These are phyloP conservation scores for Eucalyptus erythrocorys DNA, from an alignment of 345 rosid genomes.

Conservation along the genomic window DNA sequence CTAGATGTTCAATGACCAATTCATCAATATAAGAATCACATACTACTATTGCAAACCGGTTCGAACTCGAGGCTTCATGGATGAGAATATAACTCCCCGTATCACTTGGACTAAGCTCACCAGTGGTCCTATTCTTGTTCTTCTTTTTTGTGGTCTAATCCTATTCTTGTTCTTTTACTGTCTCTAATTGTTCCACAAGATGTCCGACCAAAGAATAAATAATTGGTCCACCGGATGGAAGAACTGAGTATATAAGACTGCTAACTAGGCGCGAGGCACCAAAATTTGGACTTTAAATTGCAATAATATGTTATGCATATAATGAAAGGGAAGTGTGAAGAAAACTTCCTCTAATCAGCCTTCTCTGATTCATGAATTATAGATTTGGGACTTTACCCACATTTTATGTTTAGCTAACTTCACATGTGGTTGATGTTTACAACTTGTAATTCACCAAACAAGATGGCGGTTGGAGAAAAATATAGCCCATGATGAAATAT, in stretches of 20 bases:
- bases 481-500: neutral
- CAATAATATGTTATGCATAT: neutral
- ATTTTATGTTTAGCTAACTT: neutral
- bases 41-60: neutral
- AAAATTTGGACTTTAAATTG: neutral
- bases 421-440: neutral
- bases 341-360: neutral
- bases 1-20: neutral
- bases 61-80: neutral
- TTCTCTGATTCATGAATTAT: neutral
- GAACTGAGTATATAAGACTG: neutral
- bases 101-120: neutral
- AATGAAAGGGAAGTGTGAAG: neutral
- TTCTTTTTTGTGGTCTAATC: too few species aligned
- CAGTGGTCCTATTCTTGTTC: neutral
- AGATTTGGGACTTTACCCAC: neutral
- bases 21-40: neutral
- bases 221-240: neutral
- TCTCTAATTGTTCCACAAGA: neutral
- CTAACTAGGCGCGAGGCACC: neutral
- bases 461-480: neutral
- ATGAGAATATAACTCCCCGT: neutral
- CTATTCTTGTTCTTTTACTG: neutral
- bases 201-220: too few species aligned
- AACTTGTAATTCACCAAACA: neutral